Evolutionary conservation across 176 grass and related monocot species (phyloP), one percentile per base, ranked within the genome.

Genomic region (Triticum monococcum): DNA sequence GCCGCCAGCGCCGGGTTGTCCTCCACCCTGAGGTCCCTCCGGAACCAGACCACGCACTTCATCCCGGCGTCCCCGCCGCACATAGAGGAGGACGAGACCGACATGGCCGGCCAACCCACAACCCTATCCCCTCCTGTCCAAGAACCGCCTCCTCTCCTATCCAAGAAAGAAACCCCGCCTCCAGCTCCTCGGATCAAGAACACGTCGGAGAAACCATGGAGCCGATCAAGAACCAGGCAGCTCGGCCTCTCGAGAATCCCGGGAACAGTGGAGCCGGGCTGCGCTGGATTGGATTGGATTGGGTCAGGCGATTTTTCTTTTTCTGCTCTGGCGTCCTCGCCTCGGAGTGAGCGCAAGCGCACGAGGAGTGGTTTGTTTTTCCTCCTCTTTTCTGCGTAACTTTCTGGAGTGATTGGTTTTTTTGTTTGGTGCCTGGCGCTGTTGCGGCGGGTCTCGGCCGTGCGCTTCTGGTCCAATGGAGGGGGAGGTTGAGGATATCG

Each of bases 1-100:
- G 95, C 95, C 9, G 91, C 88, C 33, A 98, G 83, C 41, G 93
- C 93, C 14, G 93, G 95, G 86, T 98, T 95, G 81, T 98, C 93
- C 73, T 98, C 93, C 60, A 95, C 87, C 76, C 95, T 91, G 64
- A 98, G 83, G 80, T 98, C 95, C 70, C 93, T 91, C 76, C 93
- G 72, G 87, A 98, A 95, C 95, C 93, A 98, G 64, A 98, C 95
- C 74, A 95, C 81, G 83, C 72, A 91, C 65, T 87, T 89, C 72
- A 76, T 75, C 84, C 63, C 79, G 25, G 38, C 72, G 28, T 86
- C 88, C 79, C 88, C 79, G 78, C 84, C 84, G 78, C 83, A 77
- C 88, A 82, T 62, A 37, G 88, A 82, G 22, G 78, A 82, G 22
- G 88, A 82, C 62, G 88, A 86, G n/a, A 77, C 63, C 64, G 83